These are phyloP conservation scores for Mucor lusitanicus DNA, from an alignment of 371 early-diverging fungal genomes.

Conservation along the genomic window DNA sequence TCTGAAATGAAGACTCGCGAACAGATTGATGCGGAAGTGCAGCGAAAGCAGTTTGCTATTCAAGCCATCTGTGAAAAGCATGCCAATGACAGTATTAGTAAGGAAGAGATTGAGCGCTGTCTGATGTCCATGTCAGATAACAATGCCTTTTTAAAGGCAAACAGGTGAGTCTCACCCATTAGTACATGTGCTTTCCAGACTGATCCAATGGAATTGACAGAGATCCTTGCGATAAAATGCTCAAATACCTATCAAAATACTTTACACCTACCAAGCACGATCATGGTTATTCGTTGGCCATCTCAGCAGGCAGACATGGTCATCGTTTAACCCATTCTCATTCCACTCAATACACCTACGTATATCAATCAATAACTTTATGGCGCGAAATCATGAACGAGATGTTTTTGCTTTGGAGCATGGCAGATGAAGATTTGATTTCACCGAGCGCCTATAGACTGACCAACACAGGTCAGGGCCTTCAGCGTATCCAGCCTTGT, in stretches of 20 bases:
- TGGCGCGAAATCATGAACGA: conserved; percentile 96
- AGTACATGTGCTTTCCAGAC: background rate
- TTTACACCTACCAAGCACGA: conserved; percentile 66
- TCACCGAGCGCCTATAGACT: conserved; percentile 79
- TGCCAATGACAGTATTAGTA: conserved; percentile 51
- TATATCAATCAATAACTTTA: conserved; percentile 87
- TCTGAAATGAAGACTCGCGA: conserved; percentile 76
- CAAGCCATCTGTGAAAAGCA: conserved; percentile 81
- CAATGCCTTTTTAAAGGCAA: conserved; percentile 85
- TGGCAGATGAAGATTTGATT: conserved; percentile 89
- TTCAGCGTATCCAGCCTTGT: conserved; percentile 86
- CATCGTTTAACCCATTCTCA: conserved; percentile 93
- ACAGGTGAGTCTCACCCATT: conserved; percentile 50
- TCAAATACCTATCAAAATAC: conserved; percentile 71
- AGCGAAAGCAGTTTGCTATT: conserved; percentile 87
- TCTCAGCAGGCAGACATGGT: conserved; percentile 79
- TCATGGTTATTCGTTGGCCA: conserved; percentile 80
- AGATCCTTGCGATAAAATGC: conserved; percentile 95
- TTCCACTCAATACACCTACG: conserved; percentile 89
- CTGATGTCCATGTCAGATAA: conserved; percentile 95
- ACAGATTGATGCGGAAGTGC: conserved; percentile 83
- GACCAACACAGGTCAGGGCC: conserved; percentile 95
- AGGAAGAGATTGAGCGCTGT: conserved; percentile 83
- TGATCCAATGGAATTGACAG: conserved; percentile 29
- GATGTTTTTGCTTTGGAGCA: conserved; percentile 94